Evolutionary conservation across 345 rosid genomes (phyloP).

Genomic region (Arabidopsis arenosa): DNA sequence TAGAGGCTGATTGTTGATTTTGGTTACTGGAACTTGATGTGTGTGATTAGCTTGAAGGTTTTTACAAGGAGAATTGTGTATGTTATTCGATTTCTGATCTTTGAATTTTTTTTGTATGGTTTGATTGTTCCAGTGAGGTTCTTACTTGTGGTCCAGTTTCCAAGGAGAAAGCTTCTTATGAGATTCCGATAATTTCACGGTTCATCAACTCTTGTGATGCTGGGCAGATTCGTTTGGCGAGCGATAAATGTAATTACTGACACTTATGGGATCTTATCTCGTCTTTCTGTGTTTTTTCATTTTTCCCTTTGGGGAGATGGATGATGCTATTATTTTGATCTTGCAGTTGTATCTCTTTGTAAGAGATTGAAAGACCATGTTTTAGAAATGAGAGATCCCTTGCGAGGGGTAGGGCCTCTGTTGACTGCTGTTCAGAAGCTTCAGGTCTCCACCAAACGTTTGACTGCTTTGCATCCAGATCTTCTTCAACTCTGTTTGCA

Average conservation of each 20-base stretch:
- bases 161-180: slow-evolving; percentile 55
- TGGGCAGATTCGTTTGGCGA: slow-evolving; percentile 74
- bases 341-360: slow-evolving; percentile 71
- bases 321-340: slow-evolving; percentile 27
- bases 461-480: slow-evolving; percentile 92
- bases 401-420: slow-evolving; percentile 80
- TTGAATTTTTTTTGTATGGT: not conserved
- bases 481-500: slow-evolving; percentile 82
- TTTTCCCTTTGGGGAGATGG: slow-evolving; percentile 13
- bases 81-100: not conserved
- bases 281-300: not conserved
- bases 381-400: slow-evolving; percentile 62
- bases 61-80: not conserved
- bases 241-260: slow-evolving; percentile 68
- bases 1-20: not conserved
- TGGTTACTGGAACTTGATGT: not conserved
- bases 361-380: slow-evolving; percentile 85
- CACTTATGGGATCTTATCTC: slow-evolving; percentile 11
- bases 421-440: slow-evolving; percentile 73
- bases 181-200: slow-evolving; percentile 54
- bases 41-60: slow-evolving; percentile 5
- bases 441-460: slow-evolving; percentile 70
- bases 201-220: slow-evolving; percentile 70
- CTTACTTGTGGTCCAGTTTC: slow-evolving; percentile 54
- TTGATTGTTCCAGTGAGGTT: slow-evolving; percentile 55